Base-by-base conservation (phyloP, 2,329 filamentous ascomycete species). In the Blastomyces emzantsi region DNA sequence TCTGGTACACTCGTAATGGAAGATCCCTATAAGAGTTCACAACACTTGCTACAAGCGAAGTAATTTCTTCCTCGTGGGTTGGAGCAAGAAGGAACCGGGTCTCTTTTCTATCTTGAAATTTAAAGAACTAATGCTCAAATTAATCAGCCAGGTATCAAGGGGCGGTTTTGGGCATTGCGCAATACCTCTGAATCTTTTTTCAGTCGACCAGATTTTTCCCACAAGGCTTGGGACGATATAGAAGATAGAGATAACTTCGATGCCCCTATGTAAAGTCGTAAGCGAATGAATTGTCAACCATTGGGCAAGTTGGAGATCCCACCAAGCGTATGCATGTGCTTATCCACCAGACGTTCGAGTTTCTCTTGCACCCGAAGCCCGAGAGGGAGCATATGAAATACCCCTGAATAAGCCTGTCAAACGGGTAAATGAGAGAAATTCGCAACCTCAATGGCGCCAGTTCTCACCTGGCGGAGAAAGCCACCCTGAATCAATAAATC, bases 31-130 rank as follows among this genome's bases (percentile, higher is more conserved):
- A 93, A 0, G 92, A 96, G 52, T 87, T 85, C 0, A 92, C 80
- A 19, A 87, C 83, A 63, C 82, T 83, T 3, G 86, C 85, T 1
- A 97, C 90, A 2, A 99, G 79, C 0, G 83, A 79, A 0, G 94
- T 99, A 69, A 99, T 94, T 73, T 99, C 94, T 74, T 99, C 94
- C 72, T 99, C 94, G 66, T 99, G 94, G 0, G 94, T 99, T 0
- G 94, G 94, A 0, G 92, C 88, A 3, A 99, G 83, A 39, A 99
- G 81, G 66, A 90, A 90, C 3, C 83, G 81, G 0, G 83, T 80
- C 7, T 89, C 84, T 74, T 89, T 94, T 63, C 94, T 85, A 75
- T 97, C 94, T 55, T 82, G 77, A 57, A 97, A 84, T 52, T 84
- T 85, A 69, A 97, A 93, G 25, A 97, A 82, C 87, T 94, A 66